Conservation (phyloP, 2,329 filamentous ascomycete genomes). For the Celoporthe dispersa region DNA sequence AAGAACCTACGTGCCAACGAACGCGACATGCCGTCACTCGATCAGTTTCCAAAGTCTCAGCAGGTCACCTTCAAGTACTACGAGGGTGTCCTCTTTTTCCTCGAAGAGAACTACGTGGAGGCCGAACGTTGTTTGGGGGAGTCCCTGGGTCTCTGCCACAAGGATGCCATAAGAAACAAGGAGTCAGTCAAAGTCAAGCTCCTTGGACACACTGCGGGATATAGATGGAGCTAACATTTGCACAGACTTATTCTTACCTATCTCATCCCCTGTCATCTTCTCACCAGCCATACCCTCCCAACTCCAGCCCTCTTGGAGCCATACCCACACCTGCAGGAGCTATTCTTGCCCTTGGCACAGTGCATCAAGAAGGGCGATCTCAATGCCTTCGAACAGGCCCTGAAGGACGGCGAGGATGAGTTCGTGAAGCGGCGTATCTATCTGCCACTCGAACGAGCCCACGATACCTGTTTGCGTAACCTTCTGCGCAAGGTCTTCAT, state of each 20-base stretch:
- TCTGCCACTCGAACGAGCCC: conserved; percentile 86
- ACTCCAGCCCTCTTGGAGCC: conserved; percentile 70
- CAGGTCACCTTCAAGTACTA: conserved; percentile 97
- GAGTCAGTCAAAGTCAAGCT: conserved; percentile 62
- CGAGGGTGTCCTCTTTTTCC: conserved; percentile 86
- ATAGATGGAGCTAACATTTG: conserved; percentile 33
- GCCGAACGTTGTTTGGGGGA: conserved; percentile 80
- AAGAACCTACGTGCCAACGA: conserved; percentile 78
- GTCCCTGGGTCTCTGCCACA: conserved; percentile 83
- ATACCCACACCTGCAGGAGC: conserved; percentile 74
- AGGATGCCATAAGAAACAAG: conserved; percentile 72
- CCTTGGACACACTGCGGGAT: not conserved
- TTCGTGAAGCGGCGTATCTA: conserved; percentile 95
- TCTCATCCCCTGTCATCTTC: conserved; percentile 87
- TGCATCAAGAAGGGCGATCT: conserved; percentile 86
- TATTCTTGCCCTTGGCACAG: conserved; percentile 77
- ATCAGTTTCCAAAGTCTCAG: conserved; percentile 84
- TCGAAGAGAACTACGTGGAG: conserved; percentile 90
- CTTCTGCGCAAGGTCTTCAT: conserved; percentile 90
- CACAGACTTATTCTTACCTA: conserved; percentile 87
- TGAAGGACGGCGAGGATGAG: conserved; percentile 83
- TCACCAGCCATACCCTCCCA: conserved; percentile 86
- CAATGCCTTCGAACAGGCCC: conserved; percentile 78
- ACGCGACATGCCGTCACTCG: conserved; percentile 79
- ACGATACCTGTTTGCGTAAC: conserved; percentile 91